These are phyloP conservation scores for Oryza coarctata DNA, from an alignment of 176 grass and related monocot genomes.

Conservation along the genomic window DNA sequence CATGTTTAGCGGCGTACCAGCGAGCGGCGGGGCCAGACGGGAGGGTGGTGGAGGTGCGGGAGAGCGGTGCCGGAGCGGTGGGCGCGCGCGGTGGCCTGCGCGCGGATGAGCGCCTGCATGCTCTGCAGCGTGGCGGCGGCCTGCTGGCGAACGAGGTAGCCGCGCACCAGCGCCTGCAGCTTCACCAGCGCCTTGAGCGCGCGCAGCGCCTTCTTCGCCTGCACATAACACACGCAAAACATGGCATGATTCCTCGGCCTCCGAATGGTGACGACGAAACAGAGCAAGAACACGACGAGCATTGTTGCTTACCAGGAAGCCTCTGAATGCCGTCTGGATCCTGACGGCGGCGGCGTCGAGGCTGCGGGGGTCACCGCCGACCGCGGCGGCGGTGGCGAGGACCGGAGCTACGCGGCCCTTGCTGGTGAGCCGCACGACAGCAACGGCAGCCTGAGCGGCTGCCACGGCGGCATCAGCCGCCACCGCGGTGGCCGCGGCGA, in stretches of 20 bases:
- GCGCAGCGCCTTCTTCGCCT: constrained; percentile 91
- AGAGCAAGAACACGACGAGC: neutral
- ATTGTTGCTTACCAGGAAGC: constrained; percentile 61
- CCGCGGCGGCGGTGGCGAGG: constrained; percentile 32
- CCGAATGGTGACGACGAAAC: neutral
- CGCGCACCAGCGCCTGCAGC: constrained; percentile 81
- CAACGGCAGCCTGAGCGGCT: constrained; percentile 75
- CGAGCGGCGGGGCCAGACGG: constrained; percentile 42
- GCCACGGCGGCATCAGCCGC: constrained; percentile 78
- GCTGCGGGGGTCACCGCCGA: neutral
- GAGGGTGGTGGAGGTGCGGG: constrained; percentile 46
- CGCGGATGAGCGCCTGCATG: constrained; percentile 88
- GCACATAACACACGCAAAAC: neutral
- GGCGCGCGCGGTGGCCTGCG: constrained; percentile 65
- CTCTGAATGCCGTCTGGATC: constrained; percentile 92
- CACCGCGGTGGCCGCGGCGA: constrained; percentile 71
- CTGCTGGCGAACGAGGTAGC: constrained; percentile 83
- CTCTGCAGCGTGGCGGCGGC: constrained; percentile 77
- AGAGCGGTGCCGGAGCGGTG: constrained; percentile 37
- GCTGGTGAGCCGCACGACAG: constrained; percentile 77
- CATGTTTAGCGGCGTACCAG: constrained; percentile 23
- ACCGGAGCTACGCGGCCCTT: constrained; percentile 37
- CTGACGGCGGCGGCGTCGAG: constrained; percentile 45
- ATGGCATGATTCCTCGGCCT: neutral
- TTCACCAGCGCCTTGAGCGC: constrained; percentile 95